Evolutionary conservation across 2,329 filamentous ascomycete genomes (phyloP), one percentile per base, ranked within the genome.

Genomic region (Cercospora beticola): DNA sequence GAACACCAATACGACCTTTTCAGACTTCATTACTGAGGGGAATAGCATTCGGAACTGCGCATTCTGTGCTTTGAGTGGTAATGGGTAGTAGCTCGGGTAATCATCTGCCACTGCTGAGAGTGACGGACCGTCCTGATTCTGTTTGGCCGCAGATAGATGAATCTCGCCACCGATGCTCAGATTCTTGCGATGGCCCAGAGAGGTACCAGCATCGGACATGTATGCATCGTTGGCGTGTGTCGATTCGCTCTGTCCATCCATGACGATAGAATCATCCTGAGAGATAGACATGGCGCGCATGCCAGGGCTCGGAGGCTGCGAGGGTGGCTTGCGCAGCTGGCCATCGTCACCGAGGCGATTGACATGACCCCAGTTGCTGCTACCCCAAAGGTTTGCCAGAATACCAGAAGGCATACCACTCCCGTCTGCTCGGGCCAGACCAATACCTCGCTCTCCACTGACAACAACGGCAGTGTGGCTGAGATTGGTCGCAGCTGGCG

Each of bases 331-430:
- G 62, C 46, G 64, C 16, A 71, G 66, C 58, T 80, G 80, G 30
- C 83, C 74, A n/a, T 86, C 85, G 57, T 87, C 86, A 21, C 83
- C 86, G 40, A 90, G 78, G 36, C 85, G 84, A 72, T 90, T 90
- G 68, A 91, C 81, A 71, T 87, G 87, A 14, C 88, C 88, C 92
- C 93, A 97, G 58, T 93, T 90, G 66, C 89, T 91, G 75, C 90
- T 96, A 61, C 94, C 94, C 94, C 94, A 98, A 66, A 96, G 87
- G 78, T 98, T 98, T 33, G 94, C 94, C 83, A 97, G 88, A 70
- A 97, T 89, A 14, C 92, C 93, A 61, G 91, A 92, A 0, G 94
- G 92, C 80, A 97, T 88, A 52, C 90, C 88, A n/a, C 86, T 86
- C 58, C 84, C 87, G 74, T 89, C 86, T 68, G 83, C 83, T n/a